phyloP scores from a whole-genome alignment of 306 rosid genomes.

The Castanospermum australe region DNA sequence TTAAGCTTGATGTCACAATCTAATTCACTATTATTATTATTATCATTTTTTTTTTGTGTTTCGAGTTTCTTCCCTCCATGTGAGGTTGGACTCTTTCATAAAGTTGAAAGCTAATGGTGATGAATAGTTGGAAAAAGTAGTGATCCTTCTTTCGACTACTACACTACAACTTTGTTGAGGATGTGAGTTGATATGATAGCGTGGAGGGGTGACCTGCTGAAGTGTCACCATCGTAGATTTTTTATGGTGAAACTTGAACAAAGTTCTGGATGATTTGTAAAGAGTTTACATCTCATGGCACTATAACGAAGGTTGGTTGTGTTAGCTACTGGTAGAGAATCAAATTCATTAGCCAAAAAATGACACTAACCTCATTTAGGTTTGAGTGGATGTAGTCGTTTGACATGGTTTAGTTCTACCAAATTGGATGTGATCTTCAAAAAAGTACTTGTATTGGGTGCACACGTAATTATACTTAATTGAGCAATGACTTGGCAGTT shows the following conservation, averaged over 20 bases:
- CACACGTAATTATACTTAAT: neutral
- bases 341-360: neutral
- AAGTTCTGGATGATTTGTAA: neutral
- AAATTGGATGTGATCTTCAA: neutral
- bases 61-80: neutral
- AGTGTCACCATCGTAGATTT: slow-evolving; percentile 16
- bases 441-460: neutral
- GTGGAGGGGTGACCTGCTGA: neutral
- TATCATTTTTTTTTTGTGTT: neutral
- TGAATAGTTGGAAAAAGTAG: neutral
- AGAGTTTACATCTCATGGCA: neutral
- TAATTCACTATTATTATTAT: no score
- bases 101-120: neutral
- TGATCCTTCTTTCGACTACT: neutral
- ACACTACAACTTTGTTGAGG: slow-evolving; percentile 8
- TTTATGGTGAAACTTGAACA: neutral
- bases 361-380: neutral
- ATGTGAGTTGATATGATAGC: slow-evolving; percentile 14
- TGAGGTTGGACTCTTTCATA: neutral
- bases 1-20: no score
- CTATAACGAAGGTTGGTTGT: neutral
- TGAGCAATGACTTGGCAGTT: no score
- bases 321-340: neutral
- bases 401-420: neutral
- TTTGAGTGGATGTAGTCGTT: neutral